phyloP scores from a whole-genome alignment of 1,284 basidiomycete species.

The Tilletia indica region DNA sequence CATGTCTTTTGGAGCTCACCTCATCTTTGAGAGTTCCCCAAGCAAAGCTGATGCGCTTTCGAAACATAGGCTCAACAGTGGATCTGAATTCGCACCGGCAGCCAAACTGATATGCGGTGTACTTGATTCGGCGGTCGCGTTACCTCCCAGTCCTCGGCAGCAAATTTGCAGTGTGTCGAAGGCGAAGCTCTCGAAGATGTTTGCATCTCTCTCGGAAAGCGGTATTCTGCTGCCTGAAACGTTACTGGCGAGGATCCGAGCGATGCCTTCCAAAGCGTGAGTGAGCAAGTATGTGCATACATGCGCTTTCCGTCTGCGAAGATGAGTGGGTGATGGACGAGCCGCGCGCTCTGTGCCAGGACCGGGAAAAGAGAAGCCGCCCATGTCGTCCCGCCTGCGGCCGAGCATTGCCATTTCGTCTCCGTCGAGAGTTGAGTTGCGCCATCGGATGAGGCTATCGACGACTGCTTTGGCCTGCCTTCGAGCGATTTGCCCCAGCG shows the following conservation, averaged over 20 bases:
- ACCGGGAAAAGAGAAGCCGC: background rate
- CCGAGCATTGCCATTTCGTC: constrained; percentile 13
- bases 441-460: constrained; percentile 14
- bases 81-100: background rate
- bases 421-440: background rate
- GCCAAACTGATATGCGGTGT: constrained; percentile 29
- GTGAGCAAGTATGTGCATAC: constrained; percentile 15
- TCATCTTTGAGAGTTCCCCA: constrained; percentile 44
- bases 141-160: constrained; percentile 39
- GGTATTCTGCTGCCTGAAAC: constrained; percentile 13
- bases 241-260: constrained; percentile 7
- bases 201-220: constrained; percentile 31
- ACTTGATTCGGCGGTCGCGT: constrained; percentile 26
- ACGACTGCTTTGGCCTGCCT: constrained; percentile 2
- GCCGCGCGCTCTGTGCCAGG: background rate
- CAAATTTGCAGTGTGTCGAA: constrained; percentile 48
- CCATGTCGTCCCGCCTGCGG: constrained; percentile 12
- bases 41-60: constrained; percentile 45
- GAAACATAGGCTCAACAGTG: constrained; percentile 31
- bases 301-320: constrained; percentile 10
- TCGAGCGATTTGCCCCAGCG: background rate
- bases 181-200: constrained; percentile 35
- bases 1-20: constrained; percentile 19
- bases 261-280: constrained; percentile 2
- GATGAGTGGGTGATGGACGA: background rate